Evolutionary conservation across 768 basidiomycete genomes (phyloP), one percentile per base, ranked within the genome.

Genomic region (Cystofilobasidium macerans): DNA sequence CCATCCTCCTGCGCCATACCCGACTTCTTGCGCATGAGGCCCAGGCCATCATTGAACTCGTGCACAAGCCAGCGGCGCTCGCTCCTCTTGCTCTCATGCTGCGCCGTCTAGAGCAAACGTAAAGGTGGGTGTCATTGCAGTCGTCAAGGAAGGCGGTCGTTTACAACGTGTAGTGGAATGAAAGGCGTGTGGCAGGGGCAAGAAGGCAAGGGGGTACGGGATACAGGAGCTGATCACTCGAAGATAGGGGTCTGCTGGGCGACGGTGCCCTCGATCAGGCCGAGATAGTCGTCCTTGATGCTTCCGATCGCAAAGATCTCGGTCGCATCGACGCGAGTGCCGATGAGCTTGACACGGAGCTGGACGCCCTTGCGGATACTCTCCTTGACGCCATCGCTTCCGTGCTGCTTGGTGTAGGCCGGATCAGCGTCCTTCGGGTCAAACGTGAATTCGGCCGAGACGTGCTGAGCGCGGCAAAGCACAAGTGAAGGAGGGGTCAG

Each of bases 231-330:
- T 6, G 48, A 5, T 11, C 18, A 4, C 28, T 16, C 28, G 51
- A 30, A 5, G 30, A 32, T 24, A 26, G n/a, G n/a, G n/a, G n/a
- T n/a, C n/a, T n/a, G n/a, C n/a, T n/a, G n/a, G n/a, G n/a, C n/a
- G n/a, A n/a, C n/a, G n/a, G n/a, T n/a, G n/a, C n/a, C 22, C 22
- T 28, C 60, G 35, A 36, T 35, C 13, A 93, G 89, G 61, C 94
- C 94, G 33, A 98, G 79, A 76, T 92, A 94, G 75, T 97, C 94
- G 76, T 97, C 94, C 79, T 98, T 99, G 77, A 98, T 95, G 3
- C 88, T 91, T 12, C 92, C 94, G 70, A 97, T 98, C 1, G 92
- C 92, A 72, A 97, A 97, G 71, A 99, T 95, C 77, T 98, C 93
- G 28, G 92, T 97, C 38, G 93, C 92, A 74, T 99, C 95, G 4